Base-by-base conservation (phyloP, 352 stramenopile species). In the Pythium grandisporangium region DNA sequence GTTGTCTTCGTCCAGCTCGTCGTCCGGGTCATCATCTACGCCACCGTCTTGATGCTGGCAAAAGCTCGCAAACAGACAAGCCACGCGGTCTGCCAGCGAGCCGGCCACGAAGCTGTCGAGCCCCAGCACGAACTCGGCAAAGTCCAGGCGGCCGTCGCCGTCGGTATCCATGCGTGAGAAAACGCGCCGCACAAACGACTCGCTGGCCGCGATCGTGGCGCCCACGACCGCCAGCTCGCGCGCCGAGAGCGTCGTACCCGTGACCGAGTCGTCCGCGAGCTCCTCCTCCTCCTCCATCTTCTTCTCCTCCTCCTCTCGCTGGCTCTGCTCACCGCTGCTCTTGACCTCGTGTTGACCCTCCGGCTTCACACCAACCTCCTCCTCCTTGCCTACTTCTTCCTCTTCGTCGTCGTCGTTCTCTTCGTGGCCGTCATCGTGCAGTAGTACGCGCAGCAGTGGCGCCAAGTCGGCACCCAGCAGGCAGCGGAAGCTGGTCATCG, bases 71-170 rank as follows among this genome's bases (percentile, higher is more conserved):
- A 76, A 76, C 7, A 76, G 54, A 45, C 52, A 38, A 24, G 62
- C 42, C 24, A 76, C 58, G 33, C 71, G 70, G 40, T 76, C 53
- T 20, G 71, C 61, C 2, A 61, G 48, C 11, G 58, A 58, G 20
- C 64, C 64, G 14, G 55, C 53, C 16, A 63, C 58, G 39, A 76
- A 66, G 20, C 48, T 48, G 42, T 72, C 69, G 38, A 76, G 51
- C 0, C 64, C 64, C 3, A 76, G 46, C 36, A 76, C 56, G 37
- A 76, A 76, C 52, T 76, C 64, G 26, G 58, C 57, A 37, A 76
- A 66, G 48, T 76, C 61, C 40, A 76, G 71, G 11, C 57, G 58
- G 30, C 64, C 61, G 20, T 75, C 60, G 14, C 61, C 51, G 22
- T 75, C 64, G n/a, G 30, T 36, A 44, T 71, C 64, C 38, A 76